These are phyloP conservation scores for Larix kaempferi DNA, from an alignment of 75 land plant species.

Conservation along the genomic window DNA sequence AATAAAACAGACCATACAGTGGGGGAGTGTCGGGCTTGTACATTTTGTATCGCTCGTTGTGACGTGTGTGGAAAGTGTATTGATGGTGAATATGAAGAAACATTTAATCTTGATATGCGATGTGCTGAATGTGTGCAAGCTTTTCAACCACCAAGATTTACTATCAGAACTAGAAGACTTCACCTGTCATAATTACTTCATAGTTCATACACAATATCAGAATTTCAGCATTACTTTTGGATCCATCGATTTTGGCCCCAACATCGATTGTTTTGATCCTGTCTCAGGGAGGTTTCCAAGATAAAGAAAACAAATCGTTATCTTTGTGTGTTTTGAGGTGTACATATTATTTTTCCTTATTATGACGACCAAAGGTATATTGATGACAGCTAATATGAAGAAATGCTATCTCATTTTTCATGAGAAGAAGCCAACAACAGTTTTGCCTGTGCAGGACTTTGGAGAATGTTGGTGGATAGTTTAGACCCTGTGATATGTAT, in stretches of 20 bases:
- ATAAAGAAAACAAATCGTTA: neutral
- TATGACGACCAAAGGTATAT: neutral
- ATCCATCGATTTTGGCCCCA: neutral
- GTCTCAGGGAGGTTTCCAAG: neutral
- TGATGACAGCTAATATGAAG: neutral
- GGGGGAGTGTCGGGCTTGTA: conserved; percentile 63
- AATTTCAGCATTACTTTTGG: neutral
- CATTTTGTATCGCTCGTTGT: conserved; percentile 68
- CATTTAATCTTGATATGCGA: conserved; percentile 48
- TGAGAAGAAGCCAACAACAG: no score
- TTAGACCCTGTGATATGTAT: no score
- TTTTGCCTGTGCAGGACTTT: no score
- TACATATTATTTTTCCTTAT: neutral
- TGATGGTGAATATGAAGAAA: conserved; percentile 56
- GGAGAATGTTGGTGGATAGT: no score
- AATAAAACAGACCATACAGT: neutral
- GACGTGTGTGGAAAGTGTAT: conserved; percentile 72
- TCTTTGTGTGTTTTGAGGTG: neutral
- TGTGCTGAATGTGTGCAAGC: conserved; percentile 53
- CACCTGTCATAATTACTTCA: conserved; percentile 26
- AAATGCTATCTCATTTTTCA: no score
- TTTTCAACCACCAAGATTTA: conserved; percentile 20
- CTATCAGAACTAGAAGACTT: conserved; percentile 36
- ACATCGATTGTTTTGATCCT: neutral
- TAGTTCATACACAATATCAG: neutral